phyloP scores from a whole-genome alignment of 2,329 filamentous ascomycete genomes.

The Colletotrichum sp. region DNA sequence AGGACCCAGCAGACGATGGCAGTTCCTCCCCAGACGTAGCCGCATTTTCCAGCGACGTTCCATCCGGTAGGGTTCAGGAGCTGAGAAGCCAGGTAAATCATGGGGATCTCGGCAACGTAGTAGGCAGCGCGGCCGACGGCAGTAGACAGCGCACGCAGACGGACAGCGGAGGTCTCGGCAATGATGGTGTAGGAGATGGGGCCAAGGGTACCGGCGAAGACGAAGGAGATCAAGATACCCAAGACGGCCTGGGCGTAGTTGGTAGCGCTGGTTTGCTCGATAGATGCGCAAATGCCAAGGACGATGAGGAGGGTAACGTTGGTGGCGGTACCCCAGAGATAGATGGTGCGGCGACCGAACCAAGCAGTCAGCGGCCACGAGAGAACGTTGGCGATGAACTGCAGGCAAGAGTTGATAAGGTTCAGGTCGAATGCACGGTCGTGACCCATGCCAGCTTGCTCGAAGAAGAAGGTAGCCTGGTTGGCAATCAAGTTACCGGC shows the following conservation, averaged over 20 bases:
- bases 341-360: conserved; percentile 45
- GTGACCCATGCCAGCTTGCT: conserved; percentile 30
- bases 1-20: conserved; percentile 42
- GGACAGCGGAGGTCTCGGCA: conserved; percentile 39
- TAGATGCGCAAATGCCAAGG: conserved; percentile 38
- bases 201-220: conserved; percentile 37
- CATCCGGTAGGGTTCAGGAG: conserved; percentile 44
- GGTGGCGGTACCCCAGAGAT: conserved; percentile 37
- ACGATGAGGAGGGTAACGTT: conserved; percentile 40
- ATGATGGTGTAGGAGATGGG: conserved; percentile 43
- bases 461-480: conserved; percentile 65
- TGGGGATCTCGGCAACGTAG: conserved; percentile 45
- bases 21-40: conserved; percentile 51
- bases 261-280: conserved; percentile 32
- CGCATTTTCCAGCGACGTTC: conserved; percentile 49
- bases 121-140: conserved; percentile 43
- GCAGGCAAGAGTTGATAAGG: conserved; percentile 30
- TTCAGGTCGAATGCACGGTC: conserved; percentile 28
- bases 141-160: conserved; percentile 40
- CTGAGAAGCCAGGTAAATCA: conserved; percentile 42
- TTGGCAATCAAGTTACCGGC: conserved; percentile 67
- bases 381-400: conserved; percentile 36
- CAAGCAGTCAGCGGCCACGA: conserved; percentile 39
- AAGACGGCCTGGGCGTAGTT: conserved; percentile 42
- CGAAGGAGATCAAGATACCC: conserved; percentile 43